phyloP scores from a whole-genome alignment of 1,139 yeast species.

The Eremothecium gossypii region DNA sequence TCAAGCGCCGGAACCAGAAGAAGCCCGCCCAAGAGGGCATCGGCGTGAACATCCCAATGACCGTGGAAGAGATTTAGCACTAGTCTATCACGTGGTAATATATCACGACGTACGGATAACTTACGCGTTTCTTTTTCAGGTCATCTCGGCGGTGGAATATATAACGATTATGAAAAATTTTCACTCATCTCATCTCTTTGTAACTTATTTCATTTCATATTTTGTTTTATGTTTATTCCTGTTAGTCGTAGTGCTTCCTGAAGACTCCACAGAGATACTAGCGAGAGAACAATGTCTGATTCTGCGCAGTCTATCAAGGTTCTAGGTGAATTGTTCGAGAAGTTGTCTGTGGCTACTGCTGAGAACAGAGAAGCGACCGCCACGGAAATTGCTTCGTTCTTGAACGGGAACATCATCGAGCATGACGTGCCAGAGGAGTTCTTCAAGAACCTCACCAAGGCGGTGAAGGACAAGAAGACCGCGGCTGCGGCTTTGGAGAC shows the following conservation, averaged over 20 bases:
- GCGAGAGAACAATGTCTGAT: constrained; percentile 31
- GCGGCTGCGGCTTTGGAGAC: constrained; percentile 78
- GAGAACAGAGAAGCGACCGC: constrained; percentile 86
- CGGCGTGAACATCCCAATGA: constrained; percentile 5
- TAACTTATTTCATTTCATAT: not conserved
- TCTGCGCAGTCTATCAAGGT: constrained; percentile 50
- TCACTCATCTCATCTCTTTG: constrained; percentile 5
- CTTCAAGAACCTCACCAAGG: constrained; percentile 66
- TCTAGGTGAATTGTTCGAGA: constrained; percentile 86
- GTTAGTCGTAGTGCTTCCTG: not conserved
- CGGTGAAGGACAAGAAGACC: constrained; percentile 73
- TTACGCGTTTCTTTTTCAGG: constrained; percentile 2
- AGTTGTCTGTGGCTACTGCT: constrained; percentile 77
- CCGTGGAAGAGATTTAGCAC: constrained; percentile 3
- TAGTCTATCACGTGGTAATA: not conserved
- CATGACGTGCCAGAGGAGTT: constrained; percentile 94
- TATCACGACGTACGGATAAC: not conserved
- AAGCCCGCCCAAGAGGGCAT: constrained; percentile 3
- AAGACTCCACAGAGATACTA: constrained; percentile 2
- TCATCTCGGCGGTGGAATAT: not conserved
- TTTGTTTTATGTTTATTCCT: not conserved
- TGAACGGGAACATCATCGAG: constrained; percentile 95
- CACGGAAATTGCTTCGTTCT: constrained; percentile 80
- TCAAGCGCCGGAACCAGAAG: constrained; percentile 57
- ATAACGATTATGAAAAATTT: constrained; percentile 4